Evolutionary conservation across 2,329 filamentous ascomycete species (phyloP).

Genomic region (Ophiostoma sp.): DNA sequence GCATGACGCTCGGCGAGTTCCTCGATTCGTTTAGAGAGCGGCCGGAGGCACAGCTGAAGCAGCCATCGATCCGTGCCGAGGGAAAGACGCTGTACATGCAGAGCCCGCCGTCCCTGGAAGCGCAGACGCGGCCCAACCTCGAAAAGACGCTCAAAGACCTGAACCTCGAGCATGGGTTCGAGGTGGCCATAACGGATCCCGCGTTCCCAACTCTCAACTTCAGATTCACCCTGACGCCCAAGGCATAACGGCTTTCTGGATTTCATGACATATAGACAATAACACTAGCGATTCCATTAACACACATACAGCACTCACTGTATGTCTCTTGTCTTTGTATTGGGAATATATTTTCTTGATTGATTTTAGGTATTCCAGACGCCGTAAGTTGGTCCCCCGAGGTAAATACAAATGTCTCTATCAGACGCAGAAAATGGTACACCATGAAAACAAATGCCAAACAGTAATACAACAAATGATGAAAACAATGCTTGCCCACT

Average conservation of each 20-base stretch:
- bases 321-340: too few relatives aligned
- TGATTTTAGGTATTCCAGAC: conserved; percentile 21
- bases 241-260: conserved; percentile 24
- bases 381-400: conserved; percentile 26
- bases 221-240: conserved; percentile 45
- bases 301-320: too few relatives aligned
- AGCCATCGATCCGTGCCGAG: conserved; percentile 74
- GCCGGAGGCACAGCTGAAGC: conserved; percentile 89
- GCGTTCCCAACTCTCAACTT: conserved; percentile 71
- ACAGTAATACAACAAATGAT: background rate
- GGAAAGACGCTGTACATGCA: conserved; percentile 88
- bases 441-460: conserved; percentile 2
- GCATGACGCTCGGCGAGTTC: conserved; percentile 72
- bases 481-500: conserved; percentile 4
- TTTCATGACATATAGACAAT: conserved; percentile 4
- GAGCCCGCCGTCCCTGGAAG: conserved; percentile 71
- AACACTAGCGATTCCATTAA: background rate
- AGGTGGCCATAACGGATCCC: conserved; percentile 89
- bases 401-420: conserved; percentile 17
- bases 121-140: conserved; percentile 78
- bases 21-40: conserved; percentile 76
- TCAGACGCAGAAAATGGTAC: conserved; percentile 5
- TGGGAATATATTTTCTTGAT: background rate
- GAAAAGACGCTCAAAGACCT: conserved; percentile 70
- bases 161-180: conserved; percentile 68